A percentile compares a stretch with the other conserved stretches of the same genome.
Evolutionary conservation across 495 filamentous ascomycete species (phyloP).

Genomic region (Lichina pygmaea): DNA sequence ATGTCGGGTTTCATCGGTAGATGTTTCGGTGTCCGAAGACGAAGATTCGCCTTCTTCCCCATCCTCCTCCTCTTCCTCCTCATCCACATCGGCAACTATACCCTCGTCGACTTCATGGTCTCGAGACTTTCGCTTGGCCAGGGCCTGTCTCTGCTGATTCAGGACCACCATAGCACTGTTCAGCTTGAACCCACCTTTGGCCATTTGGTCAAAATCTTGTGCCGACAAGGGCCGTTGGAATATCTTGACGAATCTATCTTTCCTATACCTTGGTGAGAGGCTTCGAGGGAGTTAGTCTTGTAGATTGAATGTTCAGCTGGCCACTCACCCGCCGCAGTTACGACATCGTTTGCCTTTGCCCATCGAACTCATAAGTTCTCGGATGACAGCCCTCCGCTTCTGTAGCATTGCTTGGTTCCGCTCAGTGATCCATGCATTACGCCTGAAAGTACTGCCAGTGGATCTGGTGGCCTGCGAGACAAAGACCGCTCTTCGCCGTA

Average conservation of each 20-base stretch:
- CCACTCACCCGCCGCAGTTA: conserved; percentile 38
- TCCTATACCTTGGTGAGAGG: conserved; percentile 53
- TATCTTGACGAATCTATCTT: conserved; percentile 73
- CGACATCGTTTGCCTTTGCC: conserved; percentile 34
- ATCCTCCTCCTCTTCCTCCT: conserved; percentile 16
- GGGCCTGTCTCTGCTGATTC: conserved; percentile 5
- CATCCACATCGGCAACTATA: conserved; percentile 10
- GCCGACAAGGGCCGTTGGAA: conserved; percentile 52
- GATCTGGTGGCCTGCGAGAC: conserved; percentile 36
- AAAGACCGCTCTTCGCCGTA: conserved; percentile 37
- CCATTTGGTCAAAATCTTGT: conserved; percentile 50
- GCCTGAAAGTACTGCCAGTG: conserved; percentile 19
- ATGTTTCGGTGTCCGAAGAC: conserved; percentile 6
- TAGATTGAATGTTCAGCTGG: neutral
- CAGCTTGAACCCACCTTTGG: conserved; percentile 36
- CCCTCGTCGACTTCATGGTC: conserved; percentile 14
- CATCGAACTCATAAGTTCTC: conserved; percentile 52
- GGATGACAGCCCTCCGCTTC: conserved; percentile 44
- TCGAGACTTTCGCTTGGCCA: conserved; percentile 6
- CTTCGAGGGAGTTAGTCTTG: conserved; percentile 12
- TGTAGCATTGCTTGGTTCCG: conserved; percentile 66
- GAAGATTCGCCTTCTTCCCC: conserved; percentile 13
- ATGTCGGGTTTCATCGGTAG: conserved; percentile 5
- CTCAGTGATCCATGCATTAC: conserved; percentile 23
- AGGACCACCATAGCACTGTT: conserved; percentile 28